Evolutionary conservation across 352 stramenopile species (phyloP).

Genomic region (Globisporangium parvum): DNA sequence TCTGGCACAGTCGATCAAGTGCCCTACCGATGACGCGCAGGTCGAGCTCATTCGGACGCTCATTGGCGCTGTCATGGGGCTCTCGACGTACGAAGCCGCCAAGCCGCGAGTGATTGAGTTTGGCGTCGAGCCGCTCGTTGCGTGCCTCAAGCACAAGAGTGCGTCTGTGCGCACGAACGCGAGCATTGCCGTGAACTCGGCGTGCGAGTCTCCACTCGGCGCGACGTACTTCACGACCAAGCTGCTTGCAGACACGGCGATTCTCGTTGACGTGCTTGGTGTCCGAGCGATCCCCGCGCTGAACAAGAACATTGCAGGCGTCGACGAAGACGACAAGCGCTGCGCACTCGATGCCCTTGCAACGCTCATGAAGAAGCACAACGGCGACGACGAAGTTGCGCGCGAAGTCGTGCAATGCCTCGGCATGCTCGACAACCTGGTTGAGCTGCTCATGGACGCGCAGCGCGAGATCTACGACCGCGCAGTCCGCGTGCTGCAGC

Average conservation of each 20-base stretch:
- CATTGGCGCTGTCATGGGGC: conserved; percentile 52
- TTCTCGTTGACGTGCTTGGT: conserved; percentile 55
- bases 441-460: conserved; percentile 21
- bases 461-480: conserved; percentile 18
- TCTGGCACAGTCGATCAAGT: conserved; percentile 35
- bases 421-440: conserved; percentile 40
- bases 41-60: conserved; percentile 50
- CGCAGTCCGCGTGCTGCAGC: conserved; percentile 22
- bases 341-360: conserved; percentile 32
- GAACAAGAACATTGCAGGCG: conserved; percentile 26
- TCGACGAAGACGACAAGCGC: conserved; percentile 41
- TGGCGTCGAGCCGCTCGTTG: conserved; percentile 54
- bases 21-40: conserved; percentile 26
- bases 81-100: conserved; percentile 59
- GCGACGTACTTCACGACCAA: conserved; percentile 33
- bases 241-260: conserved; percentile 26
- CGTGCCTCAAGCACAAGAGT: conserved; percentile 45
- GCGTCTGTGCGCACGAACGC: conserved; percentile 40
- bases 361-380: conserved; percentile 14
- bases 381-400: conserved; percentile 20
- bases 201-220: conserved; percentile 48
- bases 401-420: conserved; percentile 45
- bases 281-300: conserved; percentile 40
- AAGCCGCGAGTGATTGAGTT: conserved; percentile 66
- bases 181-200: conserved; percentile 52